These are phyloP conservation scores for Dipodascopsis uninucleata DNA, from an alignment of 805 yeast genomes.

Conservation along the genomic window DNA sequence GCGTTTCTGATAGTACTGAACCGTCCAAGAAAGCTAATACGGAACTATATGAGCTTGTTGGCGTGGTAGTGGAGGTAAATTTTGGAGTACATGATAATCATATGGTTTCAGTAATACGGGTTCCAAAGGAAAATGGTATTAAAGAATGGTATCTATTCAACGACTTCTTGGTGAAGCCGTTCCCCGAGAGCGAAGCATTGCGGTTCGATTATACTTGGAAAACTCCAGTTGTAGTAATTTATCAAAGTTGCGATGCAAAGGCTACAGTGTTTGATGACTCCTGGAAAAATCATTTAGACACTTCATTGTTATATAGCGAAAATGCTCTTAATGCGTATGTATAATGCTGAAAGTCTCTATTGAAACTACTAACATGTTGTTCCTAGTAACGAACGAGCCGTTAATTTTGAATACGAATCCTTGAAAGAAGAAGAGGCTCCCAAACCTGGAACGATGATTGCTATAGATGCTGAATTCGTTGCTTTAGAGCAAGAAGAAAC, in stretches of 20 bases:
- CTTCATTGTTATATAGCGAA: conserved; percentile 66
- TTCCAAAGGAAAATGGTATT: conserved; percentile 17
- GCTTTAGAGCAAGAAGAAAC: conserved; percentile 70
- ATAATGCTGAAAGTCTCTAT: background rate
- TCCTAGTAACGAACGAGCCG: conserved; percentile 51
- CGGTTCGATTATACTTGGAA: conserved; percentile 77
- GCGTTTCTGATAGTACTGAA: conserved; percentile 1
- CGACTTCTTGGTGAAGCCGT: conserved; percentile 78
- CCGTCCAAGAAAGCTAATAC: background rate
- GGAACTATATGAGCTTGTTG: conserved; percentile 34
- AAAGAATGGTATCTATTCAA: conserved; percentile 77
- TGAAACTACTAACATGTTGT: conserved; percentile 39
- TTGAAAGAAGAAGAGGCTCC: conserved; percentile 71
- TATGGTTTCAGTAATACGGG: conserved; percentile 36
- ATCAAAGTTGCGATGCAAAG: conserved; percentile 44
- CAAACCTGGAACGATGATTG: conserved; percentile 67
- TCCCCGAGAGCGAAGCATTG: conserved; percentile 74
- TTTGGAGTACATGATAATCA: conserved; percentile 34
- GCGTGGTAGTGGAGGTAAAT: conserved; percentile 38
- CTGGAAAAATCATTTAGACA: conserved; percentile 54
- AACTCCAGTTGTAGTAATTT: conserved; percentile 67
- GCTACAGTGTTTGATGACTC: conserved; percentile 42
- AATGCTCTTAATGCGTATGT: conserved; percentile 29
- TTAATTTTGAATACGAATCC: conserved; percentile 61
- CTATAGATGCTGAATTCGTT: conserved; percentile 97